Evolutionary conservation across 2,329 filamentous ascomycete species (phyloP).

Genomic region (Epichloe uncinata): DNA sequence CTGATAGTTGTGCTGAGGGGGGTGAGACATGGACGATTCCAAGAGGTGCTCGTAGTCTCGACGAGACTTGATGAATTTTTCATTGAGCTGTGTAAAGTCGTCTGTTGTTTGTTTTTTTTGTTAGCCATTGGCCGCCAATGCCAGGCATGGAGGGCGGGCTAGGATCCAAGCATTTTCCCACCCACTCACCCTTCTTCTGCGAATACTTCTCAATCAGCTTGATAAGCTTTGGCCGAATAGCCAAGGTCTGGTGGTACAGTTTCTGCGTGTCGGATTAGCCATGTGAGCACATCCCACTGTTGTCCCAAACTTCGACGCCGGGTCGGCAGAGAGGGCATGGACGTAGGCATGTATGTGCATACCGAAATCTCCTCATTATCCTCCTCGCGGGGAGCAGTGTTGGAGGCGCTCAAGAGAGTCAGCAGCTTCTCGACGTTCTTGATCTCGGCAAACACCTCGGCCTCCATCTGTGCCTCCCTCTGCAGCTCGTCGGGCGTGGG

Average conservation of each 20-base stretch:
- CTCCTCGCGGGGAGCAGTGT: slow-evolving; percentile 64
- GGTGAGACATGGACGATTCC: slow-evolving; percentile 91
- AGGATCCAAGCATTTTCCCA: background rate
- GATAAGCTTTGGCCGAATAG: slow-evolving; percentile 91
- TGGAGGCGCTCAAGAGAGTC: slow-evolving; percentile 79
- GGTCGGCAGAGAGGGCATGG: no score
- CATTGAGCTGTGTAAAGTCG: slow-evolving; percentile 95
- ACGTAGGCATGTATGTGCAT: slow-evolving; percentile 14
- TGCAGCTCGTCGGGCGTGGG: slow-evolving; percentile 90
- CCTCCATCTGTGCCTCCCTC: slow-evolving; percentile 90
- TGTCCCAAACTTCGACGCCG: no score
- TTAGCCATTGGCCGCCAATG: background rate
- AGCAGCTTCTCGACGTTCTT: slow-evolving; percentile 58
- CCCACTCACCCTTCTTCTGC: slow-evolving; percentile 75
- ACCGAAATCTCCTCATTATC: slow-evolving; percentile 96
- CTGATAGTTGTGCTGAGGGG: slow-evolving; percentile 69
- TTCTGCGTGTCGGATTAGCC: slow-evolving; percentile 34
- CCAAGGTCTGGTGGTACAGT: slow-evolving; percentile 83
- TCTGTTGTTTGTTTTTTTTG: slow-evolving; percentile 43
- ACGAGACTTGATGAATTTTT: slow-evolving; percentile 98
- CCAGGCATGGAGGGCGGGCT: background rate
- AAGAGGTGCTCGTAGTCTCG: slow-evolving; percentile 93
- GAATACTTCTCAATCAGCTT: slow-evolving; percentile 98
- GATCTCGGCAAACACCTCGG: slow-evolving; percentile 51
- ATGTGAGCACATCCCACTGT: background rate